Evolutionary conservation across 164 flowering plant genomes (phyloP).

Genomic region (Dillenia turbinata): DNA sequence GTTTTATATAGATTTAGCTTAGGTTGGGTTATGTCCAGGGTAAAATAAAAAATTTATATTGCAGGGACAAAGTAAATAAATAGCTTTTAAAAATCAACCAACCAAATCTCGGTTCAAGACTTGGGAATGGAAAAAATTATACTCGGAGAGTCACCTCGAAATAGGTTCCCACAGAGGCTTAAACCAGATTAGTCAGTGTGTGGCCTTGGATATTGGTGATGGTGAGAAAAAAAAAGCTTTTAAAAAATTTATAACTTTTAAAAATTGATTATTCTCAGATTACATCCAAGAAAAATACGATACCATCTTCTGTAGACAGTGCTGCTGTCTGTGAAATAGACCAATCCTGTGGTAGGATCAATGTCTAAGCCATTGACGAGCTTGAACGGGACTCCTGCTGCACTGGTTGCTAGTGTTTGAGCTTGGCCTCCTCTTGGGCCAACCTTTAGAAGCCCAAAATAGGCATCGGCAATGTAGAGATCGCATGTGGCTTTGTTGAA

Average conservation of each 20-base stretch:
- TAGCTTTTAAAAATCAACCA: too few species aligned
- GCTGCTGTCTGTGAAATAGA: constrained; percentile 44
- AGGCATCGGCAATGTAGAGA: constrained; percentile 43
- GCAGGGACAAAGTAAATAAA: too few species aligned
- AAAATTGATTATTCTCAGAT: too few species aligned
- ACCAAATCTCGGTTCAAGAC: too few species aligned
- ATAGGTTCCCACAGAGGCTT: too few species aligned
- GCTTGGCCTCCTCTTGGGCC: constrained; percentile 32
- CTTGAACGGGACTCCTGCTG: constrained; percentile 22
- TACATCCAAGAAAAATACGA: background rate
- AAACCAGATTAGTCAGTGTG: too few species aligned
- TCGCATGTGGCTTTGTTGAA: constrained; percentile 30
- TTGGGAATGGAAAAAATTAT: too few species aligned
- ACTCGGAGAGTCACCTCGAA: too few species aligned
- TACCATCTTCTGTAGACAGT: constrained; percentile 30
- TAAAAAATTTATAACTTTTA: too few species aligned
- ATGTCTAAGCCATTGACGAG: constrained; percentile 37
- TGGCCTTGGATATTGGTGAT: constrained; percentile 1
- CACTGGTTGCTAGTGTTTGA: constrained; percentile 12
- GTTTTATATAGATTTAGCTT: too few species aligned
- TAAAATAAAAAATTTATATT: too few species aligned
- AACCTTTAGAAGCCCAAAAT: constrained; percentile 27
- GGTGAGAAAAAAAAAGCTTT: background rate
- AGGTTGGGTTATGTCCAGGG: too few species aligned
- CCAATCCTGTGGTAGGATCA: constrained; percentile 19